These are phyloP conservation scores for Ambrosiella cleistominuta DNA, from an alignment of 2,329 filamentous ascomycete genomes.

Conservation along the genomic window DNA sequence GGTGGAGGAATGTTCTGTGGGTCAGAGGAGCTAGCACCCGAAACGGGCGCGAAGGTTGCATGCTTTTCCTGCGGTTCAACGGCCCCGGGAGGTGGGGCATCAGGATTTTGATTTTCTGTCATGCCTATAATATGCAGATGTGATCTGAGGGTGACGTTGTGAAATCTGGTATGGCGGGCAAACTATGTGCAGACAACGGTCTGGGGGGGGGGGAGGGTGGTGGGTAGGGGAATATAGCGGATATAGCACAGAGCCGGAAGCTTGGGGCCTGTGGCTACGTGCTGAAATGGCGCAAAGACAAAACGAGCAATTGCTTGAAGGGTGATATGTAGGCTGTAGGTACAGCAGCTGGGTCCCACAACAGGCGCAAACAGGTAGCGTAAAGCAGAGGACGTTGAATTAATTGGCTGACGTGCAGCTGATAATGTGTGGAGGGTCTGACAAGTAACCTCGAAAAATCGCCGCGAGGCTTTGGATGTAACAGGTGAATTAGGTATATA, in stretches of 20 bases:
- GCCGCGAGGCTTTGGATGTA: too few relatives aligned
- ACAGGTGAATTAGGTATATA: too few relatives aligned
- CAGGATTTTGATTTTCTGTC: constrained; percentile 4
- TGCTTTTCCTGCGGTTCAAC: neutral
- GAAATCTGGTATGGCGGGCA: neutral
- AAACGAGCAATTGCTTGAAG: neutral
- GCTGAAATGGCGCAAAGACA: neutral
- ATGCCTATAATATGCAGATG: constrained; percentile 6
- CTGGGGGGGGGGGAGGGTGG: neutral
- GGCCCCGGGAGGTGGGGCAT: constrained; percentile 1
- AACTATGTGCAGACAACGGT: neutral
- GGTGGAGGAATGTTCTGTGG: constrained; percentile 7
- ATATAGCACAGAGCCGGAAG: neutral
- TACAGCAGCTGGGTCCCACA: neutral
- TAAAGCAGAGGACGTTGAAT: neutral
- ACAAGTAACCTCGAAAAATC: neutral
- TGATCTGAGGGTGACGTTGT: constrained; percentile 7
- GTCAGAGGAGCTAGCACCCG: neutral
- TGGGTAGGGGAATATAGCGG: neutral
- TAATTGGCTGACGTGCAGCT: neutral
- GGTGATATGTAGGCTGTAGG: neutral
- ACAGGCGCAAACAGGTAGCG: neutral
- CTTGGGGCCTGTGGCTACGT: neutral
- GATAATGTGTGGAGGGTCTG: neutral
- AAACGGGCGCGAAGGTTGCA: neutral